These are phyloP conservation scores for Neotropicomus parvogracilis DNA, from an alignment of 1,284 basidiomycete genomes.

Conservation along the genomic window DNA sequence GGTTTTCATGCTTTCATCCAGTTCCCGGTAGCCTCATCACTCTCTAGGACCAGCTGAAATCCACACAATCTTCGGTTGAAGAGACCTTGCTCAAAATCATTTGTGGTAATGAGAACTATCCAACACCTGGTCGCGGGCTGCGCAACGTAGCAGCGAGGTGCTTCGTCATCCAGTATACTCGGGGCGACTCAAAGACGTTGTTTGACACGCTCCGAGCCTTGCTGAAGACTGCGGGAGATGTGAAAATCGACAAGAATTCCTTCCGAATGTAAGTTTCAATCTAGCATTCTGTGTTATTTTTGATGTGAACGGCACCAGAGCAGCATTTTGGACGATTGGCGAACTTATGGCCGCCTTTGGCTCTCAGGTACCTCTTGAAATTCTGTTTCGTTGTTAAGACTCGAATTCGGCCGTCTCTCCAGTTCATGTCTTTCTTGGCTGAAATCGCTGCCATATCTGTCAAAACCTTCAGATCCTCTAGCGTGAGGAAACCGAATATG, in stretches of 20 bases:
- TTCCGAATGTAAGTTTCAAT: constrained; percentile 59
- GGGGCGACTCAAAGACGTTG: constrained; percentile 78
- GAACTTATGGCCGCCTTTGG: constrained; percentile 86
- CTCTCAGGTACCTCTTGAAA: constrained; percentile 57
- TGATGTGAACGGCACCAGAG: constrained; percentile 40
- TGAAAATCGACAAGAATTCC: constrained; percentile 65
- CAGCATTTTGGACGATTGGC: constrained; percentile 79
- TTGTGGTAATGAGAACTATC: constrained; percentile 58
- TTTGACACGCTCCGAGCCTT: constrained; percentile 87
- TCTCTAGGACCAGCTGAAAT: constrained; percentile 61
- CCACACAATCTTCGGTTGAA: constrained; percentile 59
- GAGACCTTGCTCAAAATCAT: constrained; percentile 61
- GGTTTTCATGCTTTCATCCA: constrained; percentile 22
- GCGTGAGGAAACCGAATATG: constrained; percentile 42
- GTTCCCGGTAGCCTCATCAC: constrained; percentile 5
- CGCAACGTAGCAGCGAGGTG: constrained; percentile 80
- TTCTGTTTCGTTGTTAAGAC: background rate
- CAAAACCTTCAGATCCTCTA: constrained; percentile 68
- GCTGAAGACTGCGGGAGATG: constrained; percentile 69
- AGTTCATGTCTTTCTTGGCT: constrained; percentile 94
- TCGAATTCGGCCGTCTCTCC: background rate
- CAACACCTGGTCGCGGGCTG: constrained; percentile 80
- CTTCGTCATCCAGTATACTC: constrained; percentile 72
- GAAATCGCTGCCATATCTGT: constrained; percentile 71
- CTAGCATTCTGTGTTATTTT: constrained; percentile 4